Percentiles rank a stretch among this genome's conserved stretches.
These are phyloP conservation scores for Eucalyptus marginata DNA, from an alignment of 345 rosid species.

Conservation along the genomic window DNA sequence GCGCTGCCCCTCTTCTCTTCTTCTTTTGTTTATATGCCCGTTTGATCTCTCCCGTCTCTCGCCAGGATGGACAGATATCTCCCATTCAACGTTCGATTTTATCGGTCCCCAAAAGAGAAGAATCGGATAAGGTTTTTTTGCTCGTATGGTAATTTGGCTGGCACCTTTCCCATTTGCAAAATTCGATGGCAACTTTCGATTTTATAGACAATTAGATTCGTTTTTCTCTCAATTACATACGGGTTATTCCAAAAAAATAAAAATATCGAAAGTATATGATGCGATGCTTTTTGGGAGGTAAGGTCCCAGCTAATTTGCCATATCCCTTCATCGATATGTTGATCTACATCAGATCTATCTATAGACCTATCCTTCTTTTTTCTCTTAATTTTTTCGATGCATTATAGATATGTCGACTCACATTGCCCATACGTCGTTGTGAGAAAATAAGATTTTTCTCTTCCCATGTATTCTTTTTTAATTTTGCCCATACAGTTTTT, in stretches of 20 bases:
- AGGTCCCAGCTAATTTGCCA: background rate
- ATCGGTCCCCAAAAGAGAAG: background rate
- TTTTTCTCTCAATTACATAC: background rate
- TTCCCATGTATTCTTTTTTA: background rate
- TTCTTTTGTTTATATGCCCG: too few species aligned
- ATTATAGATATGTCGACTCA: fast-evolving
- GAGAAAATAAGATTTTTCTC: background rate
- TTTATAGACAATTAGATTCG: background rate
- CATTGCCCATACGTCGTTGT: fast-evolving
- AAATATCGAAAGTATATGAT: fast-evolving
- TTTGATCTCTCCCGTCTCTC: background rate
- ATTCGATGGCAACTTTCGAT: background rate
- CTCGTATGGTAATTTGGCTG: background rate
- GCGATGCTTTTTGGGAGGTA: background rate
- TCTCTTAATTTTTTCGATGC: too few species aligned
- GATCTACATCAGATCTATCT: background rate
- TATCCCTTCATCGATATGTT: background rate
- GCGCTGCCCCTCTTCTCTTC: background rate
- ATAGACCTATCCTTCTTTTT: background rate
- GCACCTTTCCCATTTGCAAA: background rate
- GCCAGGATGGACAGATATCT: background rate
- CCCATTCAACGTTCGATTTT: too few species aligned
- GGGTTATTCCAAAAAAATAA: background rate
- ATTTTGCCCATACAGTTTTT: background rate
- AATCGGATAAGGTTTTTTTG: background rate